phyloP scores from a whole-genome alignment of 371 early-diverging fungal genomes.

The Mucor plumbeus region DNA sequence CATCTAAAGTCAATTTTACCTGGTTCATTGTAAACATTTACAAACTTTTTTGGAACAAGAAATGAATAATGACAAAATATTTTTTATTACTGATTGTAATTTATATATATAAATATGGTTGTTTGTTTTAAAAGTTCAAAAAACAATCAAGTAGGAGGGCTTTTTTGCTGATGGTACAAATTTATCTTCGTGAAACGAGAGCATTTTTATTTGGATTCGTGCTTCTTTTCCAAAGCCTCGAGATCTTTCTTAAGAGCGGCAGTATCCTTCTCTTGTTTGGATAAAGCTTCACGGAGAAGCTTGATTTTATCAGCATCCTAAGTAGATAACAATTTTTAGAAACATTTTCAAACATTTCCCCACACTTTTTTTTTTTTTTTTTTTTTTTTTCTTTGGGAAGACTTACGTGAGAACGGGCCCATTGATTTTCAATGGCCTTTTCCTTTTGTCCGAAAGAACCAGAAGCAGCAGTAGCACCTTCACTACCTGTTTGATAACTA shows the following conservation, averaged over 20 bases:
- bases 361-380: background rate
- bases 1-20: background rate
- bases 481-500: conserved; percentile 26
- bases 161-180: conserved; percentile 3
- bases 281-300: conserved; percentile 38
- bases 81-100: background rate
- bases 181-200: conserved; percentile 3
- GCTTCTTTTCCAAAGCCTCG: conserved; percentile 30
- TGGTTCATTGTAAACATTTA: background rate
- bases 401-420: conserved; percentile 52
- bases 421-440: conserved; percentile 54
- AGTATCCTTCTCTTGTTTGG: conserved; percentile 39
- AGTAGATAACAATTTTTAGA: background rate
- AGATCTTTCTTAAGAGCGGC: conserved; percentile 37
- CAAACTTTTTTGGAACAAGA: background rate
- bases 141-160: background rate
- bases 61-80: background rate
- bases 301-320: conserved; percentile 55
- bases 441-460: conserved; percentile 54
- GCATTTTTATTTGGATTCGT: conserved; percentile 14
- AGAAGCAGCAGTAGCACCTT: conserved; percentile 45
- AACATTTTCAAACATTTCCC: background rate
- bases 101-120: background rate
- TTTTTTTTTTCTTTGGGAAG: background rate
- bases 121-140: background rate